phyloP scores from a whole-genome alignment of 495 filamentous ascomycete genomes.

The Podospora tetraspora region DNA sequence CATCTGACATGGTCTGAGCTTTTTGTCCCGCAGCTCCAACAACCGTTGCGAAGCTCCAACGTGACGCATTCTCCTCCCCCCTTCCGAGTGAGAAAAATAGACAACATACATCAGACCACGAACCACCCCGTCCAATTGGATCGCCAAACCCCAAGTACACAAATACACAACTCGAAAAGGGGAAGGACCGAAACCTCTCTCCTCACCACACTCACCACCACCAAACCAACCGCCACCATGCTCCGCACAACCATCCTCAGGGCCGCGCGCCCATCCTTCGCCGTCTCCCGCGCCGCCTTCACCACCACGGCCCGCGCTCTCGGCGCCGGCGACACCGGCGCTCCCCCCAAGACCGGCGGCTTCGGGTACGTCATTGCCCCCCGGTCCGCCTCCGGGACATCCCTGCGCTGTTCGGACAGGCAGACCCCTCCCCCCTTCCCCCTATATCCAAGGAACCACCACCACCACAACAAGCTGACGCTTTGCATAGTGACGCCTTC shows the following conservation, averaged over 20 bases:
- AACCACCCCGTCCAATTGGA: not conserved
- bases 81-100: conserved; percentile 10
- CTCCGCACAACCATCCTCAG: conserved; percentile 59
- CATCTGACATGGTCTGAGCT: not conserved
- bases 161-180: not conserved
- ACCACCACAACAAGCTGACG: not conserved
- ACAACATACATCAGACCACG: conserved; percentile 12
- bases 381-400: not conserved
- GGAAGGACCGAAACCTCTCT: not conserved
- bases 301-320: conserved; percentile 57
- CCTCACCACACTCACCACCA: not conserved
- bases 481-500: conserved; percentile 68
- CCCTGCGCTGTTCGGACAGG: not conserved
- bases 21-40: conserved; percentile 5
- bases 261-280: conserved; percentile 48
- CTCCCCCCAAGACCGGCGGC: conserved; percentile 47
- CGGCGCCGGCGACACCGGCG: conserved; percentile 64
- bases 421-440: not conserved
- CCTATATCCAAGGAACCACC: not conserved
- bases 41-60: conserved; percentile 2
- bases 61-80: conserved; percentile 13
- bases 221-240: conserved; percentile 43
- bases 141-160: conserved; percentile 4
- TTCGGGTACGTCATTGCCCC: conserved; percentile 34
- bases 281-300: conserved; percentile 49